A percentile compares a stretch with the other conserved stretches of the same genome.
phyloP scores from a whole-genome alignment of 2,329 filamentous ascomycete genomes.

The Lasiodiplodia theobromae region DNA sequence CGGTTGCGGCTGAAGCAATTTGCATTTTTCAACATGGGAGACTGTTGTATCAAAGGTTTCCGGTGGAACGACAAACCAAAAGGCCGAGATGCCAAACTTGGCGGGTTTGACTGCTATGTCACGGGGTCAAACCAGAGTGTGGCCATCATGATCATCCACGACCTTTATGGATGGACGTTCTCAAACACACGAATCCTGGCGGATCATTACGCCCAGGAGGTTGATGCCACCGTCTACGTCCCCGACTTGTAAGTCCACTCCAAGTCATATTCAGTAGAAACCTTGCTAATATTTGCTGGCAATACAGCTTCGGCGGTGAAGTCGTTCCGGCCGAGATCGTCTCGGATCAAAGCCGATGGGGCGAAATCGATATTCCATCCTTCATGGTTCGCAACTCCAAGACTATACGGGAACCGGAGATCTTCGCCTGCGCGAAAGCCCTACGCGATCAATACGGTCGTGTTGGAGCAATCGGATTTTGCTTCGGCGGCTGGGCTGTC shows the following conservation, averaged over 20 bases:
- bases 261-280: background rate
- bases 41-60: constrained; percentile 48
- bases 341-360: constrained; percentile 29
- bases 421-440: constrained; percentile 45
- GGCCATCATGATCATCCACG: constrained; percentile 54
- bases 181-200: constrained; percentile 55
- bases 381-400: constrained; percentile 50
- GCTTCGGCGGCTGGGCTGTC: constrained; percentile 53
- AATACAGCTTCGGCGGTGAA: background rate
- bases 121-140: constrained; percentile 54
- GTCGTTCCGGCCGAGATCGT: background rate
- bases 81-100: constrained; percentile 49
- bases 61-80: constrained; percentile 48
- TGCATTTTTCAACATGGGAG: constrained; percentile 29
- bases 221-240: constrained; percentile 55
- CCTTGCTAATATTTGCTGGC: background rate
- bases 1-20: background rate
- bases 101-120: constrained; percentile 50
- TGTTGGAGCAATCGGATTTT: constrained; percentile 57
- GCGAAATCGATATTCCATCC: constrained; percentile 46
- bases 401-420: constrained; percentile 48
- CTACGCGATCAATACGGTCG: constrained; percentile 48
- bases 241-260: constrained; percentile 49
- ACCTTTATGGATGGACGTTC: constrained; percentile 58
- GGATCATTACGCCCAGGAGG: constrained; percentile 55